A percentile compares a stretch with the other conserved stretches of the same genome.
phyloP scores from a whole-genome alignment of 2,329 filamentous ascomycete genomes.

The Drechslerella stenobrocha region DNA sequence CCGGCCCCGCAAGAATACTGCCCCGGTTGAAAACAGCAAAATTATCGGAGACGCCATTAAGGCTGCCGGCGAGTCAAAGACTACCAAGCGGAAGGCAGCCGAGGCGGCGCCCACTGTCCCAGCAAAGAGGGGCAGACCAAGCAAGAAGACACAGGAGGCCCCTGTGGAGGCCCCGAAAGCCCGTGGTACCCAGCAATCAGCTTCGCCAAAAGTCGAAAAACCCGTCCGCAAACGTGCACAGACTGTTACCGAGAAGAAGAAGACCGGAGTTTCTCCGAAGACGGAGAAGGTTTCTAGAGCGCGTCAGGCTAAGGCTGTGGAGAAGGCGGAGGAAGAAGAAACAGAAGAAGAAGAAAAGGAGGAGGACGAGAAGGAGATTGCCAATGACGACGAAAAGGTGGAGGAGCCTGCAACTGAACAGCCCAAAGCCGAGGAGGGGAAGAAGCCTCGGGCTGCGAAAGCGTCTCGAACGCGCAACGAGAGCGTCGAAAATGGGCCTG shows the following conservation, averaged over 20 bases:
- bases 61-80: constrained; percentile 43
- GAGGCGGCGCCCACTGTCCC: not conserved
- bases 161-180: constrained; percentile 14
- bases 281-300: not conserved
- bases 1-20: constrained; percentile 15
- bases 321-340: not conserved
- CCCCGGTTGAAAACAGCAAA: constrained; percentile 26
- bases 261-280: constrained; percentile 4
- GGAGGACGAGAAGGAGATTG: too few species aligned
- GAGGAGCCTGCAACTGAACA: constrained; percentile 19
- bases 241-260: constrained; percentile 15
- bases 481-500: constrained; percentile 9
- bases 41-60: constrained; percentile 37
- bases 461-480: constrained; percentile 19
- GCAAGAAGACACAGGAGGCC: constrained; percentile 11
- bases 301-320: not conserved
- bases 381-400: too few species aligned
- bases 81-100: constrained; percentile 14
- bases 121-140: constrained; percentile 21
- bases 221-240: constrained; percentile 21
- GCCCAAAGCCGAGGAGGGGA: constrained; percentile 16
- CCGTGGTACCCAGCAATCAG: constrained; percentile 19
- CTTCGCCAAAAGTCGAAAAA: constrained; percentile 23
- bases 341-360: constrained; percentile 15
- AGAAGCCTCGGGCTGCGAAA: constrained; percentile 54